Percentiles rank a stretch among this genome's conserved stretches.
Evolutionary conservation across 768 basidiomycete species (phyloP).

Genomic region (Termitomyces sp.): DNA sequence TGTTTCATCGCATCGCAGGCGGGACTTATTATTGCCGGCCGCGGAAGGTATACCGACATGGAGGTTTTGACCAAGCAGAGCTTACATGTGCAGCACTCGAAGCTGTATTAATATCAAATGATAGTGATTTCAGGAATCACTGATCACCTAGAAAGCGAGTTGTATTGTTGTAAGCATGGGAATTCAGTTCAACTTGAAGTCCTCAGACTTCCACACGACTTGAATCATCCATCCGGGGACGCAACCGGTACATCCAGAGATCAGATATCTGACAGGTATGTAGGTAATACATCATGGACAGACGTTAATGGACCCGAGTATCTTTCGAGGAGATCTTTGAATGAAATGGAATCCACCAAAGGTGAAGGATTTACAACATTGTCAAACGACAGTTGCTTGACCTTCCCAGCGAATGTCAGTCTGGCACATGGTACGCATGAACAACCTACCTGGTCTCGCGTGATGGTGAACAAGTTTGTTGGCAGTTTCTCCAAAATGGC

Average conservation of each 20-base stretch:
- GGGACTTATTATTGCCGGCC: too few relatives aligned
- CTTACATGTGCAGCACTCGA: too few relatives aligned
- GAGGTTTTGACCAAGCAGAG: too few relatives aligned
- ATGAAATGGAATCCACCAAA: slow-evolving; percentile 26
- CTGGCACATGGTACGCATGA: background rate
- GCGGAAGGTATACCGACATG: too few relatives aligned
- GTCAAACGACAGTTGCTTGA: slow-evolving; percentile 59
- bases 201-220: too few relatives aligned
- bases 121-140: too few relatives aligned
- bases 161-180: too few relatives aligned
- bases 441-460: slow-evolving; percentile 56
- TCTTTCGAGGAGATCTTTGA: slow-evolving; percentile 35
- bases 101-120: too few relatives aligned
- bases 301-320: slow-evolving; percentile 40
- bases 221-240: background rate
- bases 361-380: slow-evolving; percentile 43
- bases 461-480: slow-evolving; percentile 62
- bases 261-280: slow-evolving; percentile 33
- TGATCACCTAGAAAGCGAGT: too few relatives aligned
- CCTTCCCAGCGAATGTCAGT: slow-evolving; percentile 30
- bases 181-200: too few relatives aligned
- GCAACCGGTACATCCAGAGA: background rate
- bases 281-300: slow-evolving; percentile 53
- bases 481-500: slow-evolving; percentile 62
- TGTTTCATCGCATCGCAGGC: too few relatives aligned